Evolutionary conservation across 2,329 filamentous ascomycete species (phyloP).

Genomic region (Pseudocercospora pini-densiflorae): DNA sequence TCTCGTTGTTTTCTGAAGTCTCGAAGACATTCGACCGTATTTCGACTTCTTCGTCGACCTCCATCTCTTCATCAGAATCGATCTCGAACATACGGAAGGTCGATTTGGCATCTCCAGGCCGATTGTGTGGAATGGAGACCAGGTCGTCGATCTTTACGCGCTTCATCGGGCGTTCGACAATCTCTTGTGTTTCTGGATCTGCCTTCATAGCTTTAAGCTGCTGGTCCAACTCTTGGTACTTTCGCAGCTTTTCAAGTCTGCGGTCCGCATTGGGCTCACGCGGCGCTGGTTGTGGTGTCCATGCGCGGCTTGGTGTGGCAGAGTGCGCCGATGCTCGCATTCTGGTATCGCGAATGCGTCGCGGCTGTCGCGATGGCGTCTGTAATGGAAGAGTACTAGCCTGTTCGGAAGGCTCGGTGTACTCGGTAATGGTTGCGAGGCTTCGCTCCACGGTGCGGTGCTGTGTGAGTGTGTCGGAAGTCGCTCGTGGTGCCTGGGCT

Average conservation of each 20-base stretch:
- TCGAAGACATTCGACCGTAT: constrained; percentile 33
- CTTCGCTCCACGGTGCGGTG: constrained; percentile 3
- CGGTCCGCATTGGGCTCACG: constrained; percentile 35
- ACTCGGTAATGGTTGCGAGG: constrained; percentile 33
- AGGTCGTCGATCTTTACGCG: constrained; percentile 40
- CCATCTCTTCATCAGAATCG: constrained; percentile 41
- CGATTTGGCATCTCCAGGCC: constrained; percentile 35
- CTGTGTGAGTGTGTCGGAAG: constrained; percentile 14
- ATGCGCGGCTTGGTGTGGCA: constrained; percentile 18
- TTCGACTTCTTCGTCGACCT: constrained; percentile 35
- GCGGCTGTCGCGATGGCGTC: constrained; percentile 19
- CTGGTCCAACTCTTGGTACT: constrained; percentile 27
- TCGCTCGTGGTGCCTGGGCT: constrained; percentile 18
- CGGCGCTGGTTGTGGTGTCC: constrained; percentile 25
- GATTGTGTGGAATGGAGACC: constrained; percentile 36
- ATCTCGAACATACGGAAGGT: constrained; percentile 39
- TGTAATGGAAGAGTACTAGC: constrained; percentile 11
- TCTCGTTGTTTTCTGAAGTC: constrained; percentile 15
- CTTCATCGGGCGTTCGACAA: constrained; percentile 34
- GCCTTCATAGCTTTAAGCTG: constrained; percentile 31
- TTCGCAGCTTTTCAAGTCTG: constrained; percentile 33
- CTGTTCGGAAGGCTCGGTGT: constrained; percentile 28
- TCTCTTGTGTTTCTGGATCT: constrained; percentile 34
- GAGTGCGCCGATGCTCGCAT: background rate
- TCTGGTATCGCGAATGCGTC: constrained; percentile 11